phyloP scores from a whole-genome alignment of 345 rosid species.

The Moricandia arvensis region DNA sequence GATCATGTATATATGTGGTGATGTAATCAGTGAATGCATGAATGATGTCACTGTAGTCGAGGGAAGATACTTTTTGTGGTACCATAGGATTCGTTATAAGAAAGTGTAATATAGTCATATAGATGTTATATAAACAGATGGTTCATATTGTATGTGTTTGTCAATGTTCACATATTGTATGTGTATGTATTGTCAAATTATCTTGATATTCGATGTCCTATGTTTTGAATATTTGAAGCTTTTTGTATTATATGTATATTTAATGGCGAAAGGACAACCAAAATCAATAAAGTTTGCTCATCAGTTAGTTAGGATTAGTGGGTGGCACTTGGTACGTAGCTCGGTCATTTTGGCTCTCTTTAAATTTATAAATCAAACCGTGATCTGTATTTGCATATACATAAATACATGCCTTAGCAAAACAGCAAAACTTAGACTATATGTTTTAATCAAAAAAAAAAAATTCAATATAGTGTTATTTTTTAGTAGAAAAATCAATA shows the following conservation, averaged over 20 bases:
- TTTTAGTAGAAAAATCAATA: too few relatives aligned
- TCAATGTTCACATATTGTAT: not conserved
- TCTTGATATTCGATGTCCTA: not conserved
- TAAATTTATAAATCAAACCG: not conserved
- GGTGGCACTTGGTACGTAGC: slow-evolving; percentile 31
- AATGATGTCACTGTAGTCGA: not conserved
- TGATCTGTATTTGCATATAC: slow-evolving; percentile 1
- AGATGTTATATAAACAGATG: not conserved
- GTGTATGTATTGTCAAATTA: not conserved
- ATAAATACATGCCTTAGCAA: slow-evolving; percentile 19
- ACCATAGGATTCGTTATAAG: not conserved
- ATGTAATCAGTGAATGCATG: not conserved
- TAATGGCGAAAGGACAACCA: slow-evolving; percentile 1
- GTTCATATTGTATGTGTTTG: not conserved
- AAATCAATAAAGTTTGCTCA: not conserved
- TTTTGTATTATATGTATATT: not conserved
- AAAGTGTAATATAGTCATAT: not conserved
- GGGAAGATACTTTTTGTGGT: not conserved
- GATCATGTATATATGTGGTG: not conserved
- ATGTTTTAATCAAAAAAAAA: not conserved
- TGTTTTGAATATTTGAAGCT: slow-evolving; percentile 1
- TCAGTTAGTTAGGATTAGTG: not conserved
- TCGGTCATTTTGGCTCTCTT: not conserved
- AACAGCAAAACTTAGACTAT: not conserved
- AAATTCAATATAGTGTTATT: not conserved